Percentiles rank a stretch among this genome's conserved stretches.
Conservation (phyloP, 805 yeast species). For the Candida sonorensis region DNA sequence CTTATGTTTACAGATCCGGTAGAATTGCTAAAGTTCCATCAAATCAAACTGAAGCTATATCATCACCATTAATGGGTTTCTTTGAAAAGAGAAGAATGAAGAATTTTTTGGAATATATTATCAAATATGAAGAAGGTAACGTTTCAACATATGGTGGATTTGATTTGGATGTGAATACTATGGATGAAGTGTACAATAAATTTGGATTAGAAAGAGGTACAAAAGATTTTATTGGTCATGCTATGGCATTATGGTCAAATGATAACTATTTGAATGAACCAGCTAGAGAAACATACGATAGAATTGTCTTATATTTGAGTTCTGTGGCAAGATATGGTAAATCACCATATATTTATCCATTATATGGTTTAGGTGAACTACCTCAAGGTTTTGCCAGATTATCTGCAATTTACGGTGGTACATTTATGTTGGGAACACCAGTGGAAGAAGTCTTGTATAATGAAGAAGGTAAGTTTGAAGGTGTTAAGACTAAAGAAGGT, state of each 20-base stretch:
- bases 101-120: conserved; percentile 82
- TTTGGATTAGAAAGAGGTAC: conserved; percentile 91
- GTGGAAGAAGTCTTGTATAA: conserved; percentile 80
- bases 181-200: conserved; percentile 84
- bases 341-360: conserved; percentile 92
- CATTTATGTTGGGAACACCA: conserved; percentile 96
- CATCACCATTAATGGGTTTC: conserved; percentile 89
- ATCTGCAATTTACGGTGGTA: conserved; percentile 96
- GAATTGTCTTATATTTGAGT: conserved; percentile 78
- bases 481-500: conserved; percentile 90
- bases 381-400: conserved; percentile 99
- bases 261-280: conserved; percentile 86
- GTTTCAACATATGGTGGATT: conserved; percentile 77
- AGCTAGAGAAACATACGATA: conserved; percentile 84
- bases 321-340: conserved; percentile 94
- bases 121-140: conserved; percentile 73
- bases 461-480: conserved; percentile 66
- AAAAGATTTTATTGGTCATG: conserved; percentile 94
- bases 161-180: conserved; percentile 79
- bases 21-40: conserved; percentile 93
- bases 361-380: conserved; percentile 93
- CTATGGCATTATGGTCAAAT: conserved; percentile 95
- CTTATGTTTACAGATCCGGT: conserved; percentile 87
- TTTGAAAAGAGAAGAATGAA: conserved; percentile 96
- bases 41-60: conserved; percentile 83